Percentiles rank a stretch among this genome's conserved stretches.
These are phyloP conservation scores for Paraphaeosphaeria sporulosa DNA, from an alignment of 2,329 filamentous ascomycete species.

Conservation along the genomic window DNA sequence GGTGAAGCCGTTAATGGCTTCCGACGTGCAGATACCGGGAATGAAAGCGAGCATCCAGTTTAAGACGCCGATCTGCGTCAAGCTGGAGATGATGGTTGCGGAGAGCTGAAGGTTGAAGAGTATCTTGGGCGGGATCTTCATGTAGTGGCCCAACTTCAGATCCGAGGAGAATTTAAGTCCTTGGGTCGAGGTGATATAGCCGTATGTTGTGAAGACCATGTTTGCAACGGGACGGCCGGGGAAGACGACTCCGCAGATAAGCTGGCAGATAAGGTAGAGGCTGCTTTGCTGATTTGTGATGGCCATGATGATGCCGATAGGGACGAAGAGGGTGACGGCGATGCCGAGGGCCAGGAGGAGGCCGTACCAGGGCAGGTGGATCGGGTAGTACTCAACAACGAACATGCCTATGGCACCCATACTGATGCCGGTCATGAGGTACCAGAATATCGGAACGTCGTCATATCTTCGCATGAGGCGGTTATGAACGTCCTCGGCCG, in stretches of 20 bases:
- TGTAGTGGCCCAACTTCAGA: conserved; percentile 86
- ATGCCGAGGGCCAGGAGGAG: conserved; percentile 79
- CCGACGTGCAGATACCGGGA: conserved; percentile 75
- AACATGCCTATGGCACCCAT: conserved; percentile 85
- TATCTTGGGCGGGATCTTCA: conserved; percentile 84
- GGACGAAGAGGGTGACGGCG: conserved; percentile 83
- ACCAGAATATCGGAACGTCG: conserved; percentile 84
- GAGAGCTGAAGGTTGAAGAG: conserved; percentile 81
- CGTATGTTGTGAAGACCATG: conserved; percentile 93
- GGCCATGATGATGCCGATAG: conserved; percentile 91
- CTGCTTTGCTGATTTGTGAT: conserved; percentile 90
- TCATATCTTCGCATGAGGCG: conserved; percentile 83
- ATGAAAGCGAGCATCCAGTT: conserved; percentile 91
- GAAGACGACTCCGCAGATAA: conserved; percentile 82
- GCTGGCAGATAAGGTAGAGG: conserved; percentile 85
- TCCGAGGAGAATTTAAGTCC: conserved; percentile 89
- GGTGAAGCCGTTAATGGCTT: conserved; percentile 86
- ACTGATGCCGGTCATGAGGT: conserved; percentile 74
- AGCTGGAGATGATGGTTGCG: conserved; percentile 76
- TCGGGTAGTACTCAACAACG: conserved; percentile 78
- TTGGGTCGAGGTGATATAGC: conserved; percentile 87
- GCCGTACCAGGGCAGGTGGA: conserved; percentile 87
- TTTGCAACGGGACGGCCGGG: conserved; percentile 87
- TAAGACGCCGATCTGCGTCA: conserved; percentile 83
- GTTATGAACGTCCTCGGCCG: conserved; percentile 82